Evolutionary conservation across 164 flowering plant genomes (phyloP), one percentile per base, ranked within the genome.

Genomic region (Dillenia suffruticosa): DNA sequence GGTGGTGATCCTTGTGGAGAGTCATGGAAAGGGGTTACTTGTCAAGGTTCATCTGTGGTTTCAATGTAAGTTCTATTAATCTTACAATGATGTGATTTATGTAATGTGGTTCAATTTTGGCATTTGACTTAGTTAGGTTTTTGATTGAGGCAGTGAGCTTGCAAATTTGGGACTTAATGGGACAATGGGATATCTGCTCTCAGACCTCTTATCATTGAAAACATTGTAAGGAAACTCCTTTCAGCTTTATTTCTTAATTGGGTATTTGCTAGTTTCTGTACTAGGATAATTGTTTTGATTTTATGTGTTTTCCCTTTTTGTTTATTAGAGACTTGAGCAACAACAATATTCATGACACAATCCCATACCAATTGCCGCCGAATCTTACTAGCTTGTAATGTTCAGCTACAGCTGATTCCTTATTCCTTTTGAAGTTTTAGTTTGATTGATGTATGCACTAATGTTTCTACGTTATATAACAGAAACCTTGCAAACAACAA

Each of bases 1-100:
- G 86, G 87, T 15, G 96, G 92, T 43, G 98, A 93, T 84, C 97
- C 98, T 0, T 94, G 98, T 75, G 83, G 72, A 46, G 93, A 90
- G 71, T 73, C 89, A 51, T 93, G 97, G 98, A 84, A 72, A 70
- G 98, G 98, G 57, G 64, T 93, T 49, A 72, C 79, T 11, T 93
- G 98, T 52, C 71, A 77, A 44, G 97, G 93, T 11, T 76, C 92
- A 51, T 82, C 88, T 56, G 88, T 93, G 40, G 88, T 79, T 44
- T 79, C 89, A 51, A 74, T 93, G 98, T 93, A 71, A 10, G 86
- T 49, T 13, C 56, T 50, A 50, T 32, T 5, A 32, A 32, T 32
- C 6, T 52, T 57, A 14, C n/a, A 53, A 12, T 32, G 46, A 44
- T 67, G 10, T 53, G 53, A 7, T 16, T 32, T 52, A 32, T 52